Conservation (phyloP, 2,329 filamentous ascomycete genomes). For the Trichoderma atrobrunneum region DNA sequence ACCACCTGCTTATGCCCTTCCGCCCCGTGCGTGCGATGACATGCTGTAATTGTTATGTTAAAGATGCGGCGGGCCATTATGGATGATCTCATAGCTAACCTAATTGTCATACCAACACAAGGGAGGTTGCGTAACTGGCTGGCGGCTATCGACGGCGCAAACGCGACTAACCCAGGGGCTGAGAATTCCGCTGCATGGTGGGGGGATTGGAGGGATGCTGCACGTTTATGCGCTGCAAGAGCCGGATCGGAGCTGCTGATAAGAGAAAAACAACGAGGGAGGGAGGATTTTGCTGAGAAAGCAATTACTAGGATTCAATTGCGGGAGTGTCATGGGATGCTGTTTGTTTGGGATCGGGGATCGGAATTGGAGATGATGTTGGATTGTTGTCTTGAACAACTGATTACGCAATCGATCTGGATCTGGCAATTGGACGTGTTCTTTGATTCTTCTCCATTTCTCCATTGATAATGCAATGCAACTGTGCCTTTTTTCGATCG, state of each 20-base stretch:
- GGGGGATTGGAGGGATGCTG: neutral
- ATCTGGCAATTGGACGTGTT: neutral
- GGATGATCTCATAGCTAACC: constrained; percentile 16
- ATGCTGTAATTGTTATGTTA: neutral
- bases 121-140: neutral
- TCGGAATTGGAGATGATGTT: neutral
- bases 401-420: neutral
- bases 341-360: neutral
- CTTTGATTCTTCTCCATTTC: neutral
- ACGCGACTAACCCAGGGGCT: neutral
- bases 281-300: neutral
- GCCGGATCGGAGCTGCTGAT: neutral
- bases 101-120: neutral
- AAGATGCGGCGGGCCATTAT: neutral
- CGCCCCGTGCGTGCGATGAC: neutral
- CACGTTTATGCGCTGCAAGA: neutral
- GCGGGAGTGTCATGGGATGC: neutral
- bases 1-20: neutral
- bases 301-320: neutral
- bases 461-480: neutral
- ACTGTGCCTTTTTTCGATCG: neutral
- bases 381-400: neutral
- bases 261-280: neutral
- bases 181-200: neutral
- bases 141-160: constrained; percentile 13